Conservation (phyloP, 306 rosid species). For the Cajanus cajan region DNA sequence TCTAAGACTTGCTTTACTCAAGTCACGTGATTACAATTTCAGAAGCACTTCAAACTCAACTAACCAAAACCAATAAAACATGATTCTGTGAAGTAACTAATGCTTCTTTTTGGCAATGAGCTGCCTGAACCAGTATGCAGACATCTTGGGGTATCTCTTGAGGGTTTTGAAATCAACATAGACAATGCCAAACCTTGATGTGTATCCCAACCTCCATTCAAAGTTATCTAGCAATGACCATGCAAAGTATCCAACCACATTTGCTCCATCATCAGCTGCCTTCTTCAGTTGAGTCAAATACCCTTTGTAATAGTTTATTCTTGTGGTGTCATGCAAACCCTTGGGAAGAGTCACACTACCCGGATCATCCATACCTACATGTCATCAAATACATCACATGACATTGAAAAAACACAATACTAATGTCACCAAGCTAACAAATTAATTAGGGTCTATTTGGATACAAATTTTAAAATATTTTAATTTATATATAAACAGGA, state of each 20-base stretch:
- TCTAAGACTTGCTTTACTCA: not conserved
- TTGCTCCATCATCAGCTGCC: slow-evolving; percentile 76
- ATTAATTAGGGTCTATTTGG: no score
- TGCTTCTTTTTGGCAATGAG: slow-evolving; percentile 50
- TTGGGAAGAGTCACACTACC: slow-evolving; percentile 57
- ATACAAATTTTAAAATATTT: no score
- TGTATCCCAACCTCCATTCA: slow-evolving; percentile 92
- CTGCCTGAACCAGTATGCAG: slow-evolving; percentile 87
- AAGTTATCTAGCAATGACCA: slow-evolving; percentile 95
- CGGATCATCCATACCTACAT: slow-evolving; percentile 82
- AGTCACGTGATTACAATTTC: slow-evolving; percentile 25
- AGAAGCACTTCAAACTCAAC: not conserved
- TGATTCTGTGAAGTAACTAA: not conserved
- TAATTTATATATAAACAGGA: no score
- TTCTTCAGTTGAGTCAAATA: slow-evolving; percentile 72
- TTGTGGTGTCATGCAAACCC: slow-evolving; percentile 69
- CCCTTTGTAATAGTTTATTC: slow-evolving; percentile 67
- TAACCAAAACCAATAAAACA: slow-evolving; percentile 21
- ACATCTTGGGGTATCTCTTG: slow-evolving; percentile 84
- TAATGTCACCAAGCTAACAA: not conserved
- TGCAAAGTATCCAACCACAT: slow-evolving; percentile 77
- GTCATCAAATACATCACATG: not conserved
- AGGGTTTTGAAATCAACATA: slow-evolving; percentile 81
- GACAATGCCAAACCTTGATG: slow-evolving; percentile 89
- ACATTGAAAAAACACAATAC: not conserved